Evolutionary conservation across 1,139 yeast species (phyloP).

Genomic region (Diutina siamensis): DNA sequence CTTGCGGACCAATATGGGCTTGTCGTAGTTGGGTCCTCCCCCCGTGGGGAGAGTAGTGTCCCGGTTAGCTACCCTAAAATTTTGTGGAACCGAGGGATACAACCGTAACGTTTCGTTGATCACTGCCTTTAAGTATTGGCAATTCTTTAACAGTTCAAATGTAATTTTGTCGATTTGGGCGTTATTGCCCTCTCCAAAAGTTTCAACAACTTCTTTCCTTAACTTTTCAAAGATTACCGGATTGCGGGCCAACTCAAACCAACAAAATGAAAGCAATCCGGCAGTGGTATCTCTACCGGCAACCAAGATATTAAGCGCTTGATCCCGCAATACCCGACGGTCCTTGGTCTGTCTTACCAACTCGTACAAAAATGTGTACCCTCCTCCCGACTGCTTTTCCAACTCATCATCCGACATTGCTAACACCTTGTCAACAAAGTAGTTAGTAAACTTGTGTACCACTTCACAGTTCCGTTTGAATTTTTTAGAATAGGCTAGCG

Average conservation of each 20-base stretch:
- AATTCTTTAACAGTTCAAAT: slow-evolving; percentile 12
- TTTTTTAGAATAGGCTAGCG: slow-evolving; percentile 17
- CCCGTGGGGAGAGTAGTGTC: slow-evolving; percentile 5
- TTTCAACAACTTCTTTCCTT: slow-evolving; percentile 13
- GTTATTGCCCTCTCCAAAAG: slow-evolving; percentile 17
- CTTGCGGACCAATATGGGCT: slow-evolving; percentile 35
- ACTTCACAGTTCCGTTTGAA: slow-evolving; percentile 18
- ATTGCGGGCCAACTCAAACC: slow-evolving; percentile 16
- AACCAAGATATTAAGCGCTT: slow-evolving; percentile 20
- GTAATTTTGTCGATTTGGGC: slow-evolving; percentile 18
- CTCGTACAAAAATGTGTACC: slow-evolving; percentile 19
- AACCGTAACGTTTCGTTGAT: slow-evolving; percentile 2
- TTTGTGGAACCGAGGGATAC: slow-evolving; percentile 4
- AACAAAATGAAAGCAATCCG: slow-evolving; percentile 17
- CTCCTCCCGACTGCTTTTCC: slow-evolving; percentile 17
- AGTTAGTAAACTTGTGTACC: slow-evolving; percentile 23
- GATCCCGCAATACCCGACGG: slow-evolving; percentile 17
- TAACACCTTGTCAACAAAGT: slow-evolving; percentile 21
- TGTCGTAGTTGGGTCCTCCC: slow-evolving; percentile 16
- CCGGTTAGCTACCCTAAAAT: background rate
- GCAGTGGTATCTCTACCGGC: slow-evolving; percentile 26
- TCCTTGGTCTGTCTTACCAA: slow-evolving; percentile 19
- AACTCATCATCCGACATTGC: slow-evolving; percentile 15
- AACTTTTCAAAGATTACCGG: slow-evolving; percentile 16
- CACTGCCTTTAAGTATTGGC: slow-evolving; percentile 4